Conservation (phyloP, 257 asterid species). For the Mentha longifolia region DNA sequence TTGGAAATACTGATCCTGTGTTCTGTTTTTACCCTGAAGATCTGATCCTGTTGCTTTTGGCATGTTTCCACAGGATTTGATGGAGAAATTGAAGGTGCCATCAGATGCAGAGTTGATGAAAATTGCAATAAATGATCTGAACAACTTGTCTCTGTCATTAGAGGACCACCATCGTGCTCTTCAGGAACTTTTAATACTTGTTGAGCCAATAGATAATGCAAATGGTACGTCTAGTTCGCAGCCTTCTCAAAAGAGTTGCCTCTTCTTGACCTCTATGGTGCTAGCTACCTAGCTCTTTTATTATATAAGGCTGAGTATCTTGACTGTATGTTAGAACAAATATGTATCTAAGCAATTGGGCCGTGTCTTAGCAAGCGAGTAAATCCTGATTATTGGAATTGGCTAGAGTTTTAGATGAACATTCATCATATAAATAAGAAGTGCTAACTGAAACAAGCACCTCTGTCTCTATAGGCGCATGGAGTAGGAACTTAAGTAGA, state of each 20-base stretch:
- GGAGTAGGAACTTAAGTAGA: neutral
- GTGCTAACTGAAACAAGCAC: neutral
- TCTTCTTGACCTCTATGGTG: neutral
- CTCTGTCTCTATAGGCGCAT: neutral
- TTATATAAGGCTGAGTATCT: too few relatives aligned
- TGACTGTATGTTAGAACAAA: neutral
- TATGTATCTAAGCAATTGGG: neutral
- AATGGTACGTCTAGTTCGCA: slow-evolving; percentile 52
- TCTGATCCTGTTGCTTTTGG: slow-evolving; percentile 31
- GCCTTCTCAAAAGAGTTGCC: neutral
- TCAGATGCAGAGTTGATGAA: slow-evolving; percentile 86
- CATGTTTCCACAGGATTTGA: slow-evolving; percentile 55
- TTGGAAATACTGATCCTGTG: neutral
- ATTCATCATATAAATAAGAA: neutral
- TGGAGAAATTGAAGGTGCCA: slow-evolving; percentile 74
- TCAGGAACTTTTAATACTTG: slow-evolving; percentile 81
- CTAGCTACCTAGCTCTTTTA: too few relatives aligned
- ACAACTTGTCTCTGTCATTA: slow-evolving; percentile 58
- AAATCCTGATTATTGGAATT: neutral
- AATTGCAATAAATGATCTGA: slow-evolving; percentile 75
- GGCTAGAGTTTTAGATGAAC: slow-evolving; percentile 4
- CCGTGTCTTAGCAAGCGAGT: neutral
- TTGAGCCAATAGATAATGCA: slow-evolving; percentile 91
- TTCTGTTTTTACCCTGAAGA: neutral
- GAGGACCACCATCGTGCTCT: slow-evolving; percentile 82